A percentile compares a stretch with the other conserved stretches of the same genome.
Evolutionary conservation across 1,284 basidiomycete genomes (phyloP).

Genomic region (Naganishia liquefaciens): DNA sequence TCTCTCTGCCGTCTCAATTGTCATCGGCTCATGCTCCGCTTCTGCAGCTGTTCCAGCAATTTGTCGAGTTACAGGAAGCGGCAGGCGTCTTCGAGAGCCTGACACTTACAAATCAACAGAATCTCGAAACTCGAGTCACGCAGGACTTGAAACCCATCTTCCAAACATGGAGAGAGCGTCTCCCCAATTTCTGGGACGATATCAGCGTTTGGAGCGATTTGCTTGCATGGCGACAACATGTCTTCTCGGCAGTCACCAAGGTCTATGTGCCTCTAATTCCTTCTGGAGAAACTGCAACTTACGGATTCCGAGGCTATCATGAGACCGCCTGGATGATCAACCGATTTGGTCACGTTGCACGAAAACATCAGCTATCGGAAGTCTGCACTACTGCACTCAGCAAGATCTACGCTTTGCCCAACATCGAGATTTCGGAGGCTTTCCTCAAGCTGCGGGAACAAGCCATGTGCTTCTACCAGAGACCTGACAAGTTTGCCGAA

Average conservation of each 20-base stretch:
- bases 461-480: constrained; percentile 98
- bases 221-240: constrained; percentile 94
- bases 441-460: constrained; percentile 99
- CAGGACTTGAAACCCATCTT: constrained; percentile 94
- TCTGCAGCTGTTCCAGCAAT: constrained; percentile 97
- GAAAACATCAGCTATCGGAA: constrained; percentile 94
- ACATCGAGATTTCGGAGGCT: constrained; percentile 99
- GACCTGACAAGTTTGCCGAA: constrained; percentile 85
- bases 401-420: constrained; percentile 98
- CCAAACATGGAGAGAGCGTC: constrained; percentile 93
- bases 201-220: constrained; percentile 99
- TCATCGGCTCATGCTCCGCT: constrained; percentile 92
- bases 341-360: constrained; percentile 97
- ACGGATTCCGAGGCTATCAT: constrained; percentile 97
- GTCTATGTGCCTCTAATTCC: constrained; percentile 89
- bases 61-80: constrained; percentile 96
- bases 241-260: constrained; percentile 91
- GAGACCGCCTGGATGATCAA: constrained; percentile 99
- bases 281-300: constrained; percentile 62
- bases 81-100: constrained; percentile 91
- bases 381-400: constrained; percentile 94
- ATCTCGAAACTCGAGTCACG: constrained; percentile 86
- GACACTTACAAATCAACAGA: constrained; percentile 79
- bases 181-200: constrained; percentile 95
- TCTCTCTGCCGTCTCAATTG: constrained; percentile 76